Evolutionary conservation across 2,329 filamentous ascomycete genomes (phyloP).

Genomic region (Dactylonectria macrodidyma): DNA sequence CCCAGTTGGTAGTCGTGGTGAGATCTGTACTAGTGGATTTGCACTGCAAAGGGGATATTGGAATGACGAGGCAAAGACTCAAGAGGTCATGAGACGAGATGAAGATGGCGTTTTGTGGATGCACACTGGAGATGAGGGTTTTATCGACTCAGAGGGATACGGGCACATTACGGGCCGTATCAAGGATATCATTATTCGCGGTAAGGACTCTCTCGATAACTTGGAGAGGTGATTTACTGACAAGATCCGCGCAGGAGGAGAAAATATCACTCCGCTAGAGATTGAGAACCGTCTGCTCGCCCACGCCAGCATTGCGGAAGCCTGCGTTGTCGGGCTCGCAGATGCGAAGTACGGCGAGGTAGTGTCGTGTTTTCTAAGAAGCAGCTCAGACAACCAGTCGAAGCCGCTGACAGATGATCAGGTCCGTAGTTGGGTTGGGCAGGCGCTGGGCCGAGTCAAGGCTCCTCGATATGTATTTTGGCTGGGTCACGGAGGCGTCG

Average conservation of each 20-base stretch:
- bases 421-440: conserved; percentile 18
- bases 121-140: conserved; percentile 68
- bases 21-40: conserved; percentile 77
- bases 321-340: conserved; percentile 22
- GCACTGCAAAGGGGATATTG: conserved; percentile 73
- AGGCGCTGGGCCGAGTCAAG: conserved; percentile 18
- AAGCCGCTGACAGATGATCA: background rate
- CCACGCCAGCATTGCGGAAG: conserved; percentile 6
- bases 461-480: conserved; percentile 25
- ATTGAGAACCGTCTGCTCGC: conserved; percentile 20
- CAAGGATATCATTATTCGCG: conserved; percentile 75
- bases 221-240: background rate
- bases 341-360: conserved; percentile 31
- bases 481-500: conserved; percentile 17
- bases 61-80: conserved; percentile 61
- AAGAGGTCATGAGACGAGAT: conserved; percentile 46
- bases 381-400: background rate
- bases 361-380: conserved; percentile 19
- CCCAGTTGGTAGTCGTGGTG: conserved; percentile 69
- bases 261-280: conserved; percentile 25
- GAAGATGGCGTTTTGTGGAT: conserved; percentile 65
- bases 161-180: conserved; percentile 75
- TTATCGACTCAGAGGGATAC: conserved; percentile 61
- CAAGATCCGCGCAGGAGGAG: conserved; percentile 10
- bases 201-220: conserved; percentile 47